Percentiles rank a stretch among this genome's conserved stretches.
Conservation (phyloP, 371 early-diverging fungal species). For the Mortierella sp. region DNA sequence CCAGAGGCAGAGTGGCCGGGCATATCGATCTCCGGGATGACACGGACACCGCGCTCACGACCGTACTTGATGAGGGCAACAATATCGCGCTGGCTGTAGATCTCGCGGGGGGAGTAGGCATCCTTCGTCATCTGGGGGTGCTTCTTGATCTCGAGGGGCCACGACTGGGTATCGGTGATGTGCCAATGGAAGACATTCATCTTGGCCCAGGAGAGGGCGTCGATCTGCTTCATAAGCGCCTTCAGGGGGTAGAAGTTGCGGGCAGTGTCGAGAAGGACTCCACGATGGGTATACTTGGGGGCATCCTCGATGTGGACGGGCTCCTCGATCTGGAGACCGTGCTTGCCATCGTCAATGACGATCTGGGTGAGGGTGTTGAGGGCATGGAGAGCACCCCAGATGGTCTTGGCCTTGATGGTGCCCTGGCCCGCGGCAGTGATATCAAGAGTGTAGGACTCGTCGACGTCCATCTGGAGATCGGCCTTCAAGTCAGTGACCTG, state of each 20-base stretch:
- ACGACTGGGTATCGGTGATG: conserved; percentile 83
- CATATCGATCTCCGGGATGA: conserved; percentile 85
- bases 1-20: conserved; percentile 80
- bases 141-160: conserved; percentile 75
- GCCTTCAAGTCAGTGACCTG: conserved; percentile 53
- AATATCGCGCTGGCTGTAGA: conserved; percentile 75
- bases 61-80: conserved; percentile 72
- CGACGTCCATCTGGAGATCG: conserved; percentile 64
- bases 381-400: conserved; percentile 84
- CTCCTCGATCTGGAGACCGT: conserved; percentile 47
- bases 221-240: conserved; percentile 74
- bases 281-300: conserved; percentile 82
- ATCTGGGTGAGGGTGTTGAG: conserved; percentile 84
- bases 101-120: conserved; percentile 67
- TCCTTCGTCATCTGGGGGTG: conserved; percentile 78
- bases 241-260: conserved; percentile 81
- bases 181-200: conserved; percentile 92
- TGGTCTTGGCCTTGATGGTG: conserved; percentile 69
- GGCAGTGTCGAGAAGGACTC: conserved; percentile 80
- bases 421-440: conserved; percentile 65
- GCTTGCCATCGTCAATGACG: conserved; percentile 60
- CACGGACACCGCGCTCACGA: conserved; percentile 79
- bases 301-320: conserved; percentile 77
- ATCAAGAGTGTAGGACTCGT: conserved; percentile 78
- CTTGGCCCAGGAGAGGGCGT: conserved; percentile 85